Conservation (phyloP, 306 rosid genomes). For the Psophocarpus tetragonolobus region DNA sequence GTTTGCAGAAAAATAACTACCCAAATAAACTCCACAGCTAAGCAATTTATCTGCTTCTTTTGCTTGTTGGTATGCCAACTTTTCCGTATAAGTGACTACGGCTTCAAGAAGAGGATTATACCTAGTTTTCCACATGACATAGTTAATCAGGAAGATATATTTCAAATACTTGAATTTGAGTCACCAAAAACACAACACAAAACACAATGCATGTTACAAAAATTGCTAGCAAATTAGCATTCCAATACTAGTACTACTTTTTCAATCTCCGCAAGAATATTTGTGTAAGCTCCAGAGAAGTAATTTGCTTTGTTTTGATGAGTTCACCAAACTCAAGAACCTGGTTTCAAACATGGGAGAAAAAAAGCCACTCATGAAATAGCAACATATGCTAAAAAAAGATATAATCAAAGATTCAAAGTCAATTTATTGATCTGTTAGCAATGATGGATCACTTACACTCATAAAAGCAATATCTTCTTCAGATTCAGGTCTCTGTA, state of each 20-base stretch:
- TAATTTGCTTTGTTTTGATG: constrained; percentile 65
- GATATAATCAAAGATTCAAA: constrained; percentile 1
- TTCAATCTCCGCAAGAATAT: constrained; percentile 69
- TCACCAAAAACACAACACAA: background rate
- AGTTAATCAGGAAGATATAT: constrained; percentile 3
- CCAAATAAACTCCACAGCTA: constrained; percentile 61
- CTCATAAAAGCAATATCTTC: constrained; percentile 75
- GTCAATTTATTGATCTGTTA: constrained; percentile 10
- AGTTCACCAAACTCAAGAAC: constrained; percentile 79
- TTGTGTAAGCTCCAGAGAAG: constrained; percentile 66
- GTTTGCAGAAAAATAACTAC: constrained; percentile 36
- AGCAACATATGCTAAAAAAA: constrained; percentile 11
- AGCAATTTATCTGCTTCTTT: constrained; percentile 71
- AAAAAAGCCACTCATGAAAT: background rate
- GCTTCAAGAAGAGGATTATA: constrained; percentile 67
- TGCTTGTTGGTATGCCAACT: constrained; percentile 69
- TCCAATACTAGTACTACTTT: constrained; percentile 48
- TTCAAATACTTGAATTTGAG: background rate
- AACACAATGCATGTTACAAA: background rate
- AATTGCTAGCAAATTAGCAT: constrained; percentile 14
- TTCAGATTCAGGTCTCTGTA: constrained; percentile 59
- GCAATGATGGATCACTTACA: constrained; percentile 46
- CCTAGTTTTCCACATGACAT: constrained; percentile 41
- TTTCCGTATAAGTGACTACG: constrained; percentile 66
- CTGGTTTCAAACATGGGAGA: constrained; percentile 32